Percentiles rank a stretch among this genome's conserved stretches.
Evolutionary conservation across 2,329 filamentous ascomycete species (phyloP).

Genomic region (Alternaria ventricosa): DNA sequence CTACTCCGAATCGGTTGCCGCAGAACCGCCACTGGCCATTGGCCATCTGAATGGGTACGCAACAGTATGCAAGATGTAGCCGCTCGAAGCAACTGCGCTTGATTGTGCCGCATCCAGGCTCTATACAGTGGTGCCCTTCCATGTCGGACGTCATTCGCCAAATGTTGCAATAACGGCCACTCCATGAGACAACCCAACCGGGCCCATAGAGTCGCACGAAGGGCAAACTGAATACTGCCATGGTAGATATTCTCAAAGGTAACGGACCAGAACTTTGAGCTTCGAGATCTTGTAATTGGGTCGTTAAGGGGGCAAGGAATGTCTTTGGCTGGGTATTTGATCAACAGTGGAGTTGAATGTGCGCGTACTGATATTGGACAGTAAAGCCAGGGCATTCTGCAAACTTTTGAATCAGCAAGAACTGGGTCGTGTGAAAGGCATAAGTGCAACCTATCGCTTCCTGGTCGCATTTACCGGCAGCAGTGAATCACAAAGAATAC

Average conservation of each 20-base stretch:
- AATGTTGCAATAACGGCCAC: neutral
- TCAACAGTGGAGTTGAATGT: neutral
- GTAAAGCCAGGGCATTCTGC: neutral
- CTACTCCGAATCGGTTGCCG: neutral
- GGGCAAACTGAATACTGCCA: neutral
- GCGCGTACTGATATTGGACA: neutral
- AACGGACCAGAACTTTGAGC: neutral
- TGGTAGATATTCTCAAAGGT: neutral
- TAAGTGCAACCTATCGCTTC: neutral
- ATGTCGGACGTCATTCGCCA: neutral
- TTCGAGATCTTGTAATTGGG: neutral
- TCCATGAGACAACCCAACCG: neutral
- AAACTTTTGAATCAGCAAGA: neutral
- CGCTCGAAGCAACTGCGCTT: neutral
- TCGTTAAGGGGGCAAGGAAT: neutral
- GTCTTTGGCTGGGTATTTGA: neutral
- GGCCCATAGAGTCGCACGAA: neutral
- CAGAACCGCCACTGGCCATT: neutral
- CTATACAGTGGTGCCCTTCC: neutral
- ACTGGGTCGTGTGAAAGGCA: neutral
- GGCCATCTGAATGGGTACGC: neutral
- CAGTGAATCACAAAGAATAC: neutral
- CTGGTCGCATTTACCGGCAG: neutral
- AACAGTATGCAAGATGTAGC: neutral
- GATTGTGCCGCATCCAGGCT: neutral